Base-by-base conservation (phyloP, 129 eudicot genomes). In the Artemisia argyi region DNA sequence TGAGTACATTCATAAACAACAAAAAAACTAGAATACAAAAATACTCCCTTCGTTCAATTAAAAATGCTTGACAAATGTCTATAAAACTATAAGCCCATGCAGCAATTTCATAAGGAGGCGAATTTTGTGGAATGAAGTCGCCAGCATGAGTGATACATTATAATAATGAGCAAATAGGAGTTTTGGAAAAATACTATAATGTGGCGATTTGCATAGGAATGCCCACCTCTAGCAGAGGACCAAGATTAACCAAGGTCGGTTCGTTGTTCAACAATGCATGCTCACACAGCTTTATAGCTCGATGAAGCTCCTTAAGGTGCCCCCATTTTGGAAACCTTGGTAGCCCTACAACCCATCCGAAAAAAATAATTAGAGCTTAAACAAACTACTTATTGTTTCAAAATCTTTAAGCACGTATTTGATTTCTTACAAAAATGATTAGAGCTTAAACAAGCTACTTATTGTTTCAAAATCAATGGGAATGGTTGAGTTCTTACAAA, bases 311-410 rank as follows among this genome's bases (percentile, higher is more conserved):
- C 82, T 84, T 94, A 69, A 94, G 96, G 80, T 94, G 99, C 16
- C 96, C 97, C 91, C 96, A 94, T 80, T 94, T 94, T 46, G 97
- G 99, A 83, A 85, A 82, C 76, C 97, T 90, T 28, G 96, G 83
- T 74, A 94, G 71, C 61, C 97, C 99, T 94, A 83, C 68, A 84
- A 26, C 65, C 57, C 73, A 84, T 32, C n/a, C 47, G 46, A 75
- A 75, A n/a, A 17, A 69, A 58, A 61, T 3, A 26, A 9, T 62
- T 42, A 70, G 42, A 77, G 49, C 61, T 24, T 5, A 53, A n/a
- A 52, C n/a, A 22, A 26, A 39, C 61, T 9, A 72, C 16, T 48
- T 19, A 42, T 14, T 4, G 51, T 73, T 60, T n/a, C 22, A 60
- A 8, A 22, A 20, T 72, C 7, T 30, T 30, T 30, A 4, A 30